These are phyloP conservation scores for Aspergillus sp. DNA, from an alignment of 2,329 filamentous ascomycete genomes.

Conservation along the genomic window DNA sequence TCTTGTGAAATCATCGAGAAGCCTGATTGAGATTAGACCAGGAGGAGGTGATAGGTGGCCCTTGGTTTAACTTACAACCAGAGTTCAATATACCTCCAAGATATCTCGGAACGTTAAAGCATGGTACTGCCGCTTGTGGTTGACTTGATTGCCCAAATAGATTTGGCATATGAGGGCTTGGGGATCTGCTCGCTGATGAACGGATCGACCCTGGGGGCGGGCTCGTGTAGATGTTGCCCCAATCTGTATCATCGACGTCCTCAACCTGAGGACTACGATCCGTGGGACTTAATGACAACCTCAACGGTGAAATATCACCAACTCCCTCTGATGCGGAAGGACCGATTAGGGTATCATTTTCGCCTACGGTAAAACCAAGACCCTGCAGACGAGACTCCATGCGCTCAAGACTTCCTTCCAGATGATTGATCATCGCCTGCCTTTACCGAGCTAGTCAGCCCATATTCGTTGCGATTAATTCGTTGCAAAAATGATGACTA, in stretches of 20 bases:
- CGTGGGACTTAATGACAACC: not conserved
- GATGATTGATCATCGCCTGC: slow-evolving; percentile 21
- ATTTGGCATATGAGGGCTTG: not conserved
- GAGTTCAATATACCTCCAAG: slow-evolving; percentile 8
- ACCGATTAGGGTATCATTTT: not conserved
- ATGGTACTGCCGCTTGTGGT: not conserved
- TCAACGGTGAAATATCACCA: not conserved
- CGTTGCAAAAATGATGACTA: not conserved
- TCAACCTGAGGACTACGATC: not conserved
- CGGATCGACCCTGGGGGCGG: not conserved
- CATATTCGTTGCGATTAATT: not conserved
- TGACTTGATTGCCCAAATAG: not conserved
- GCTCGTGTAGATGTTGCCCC: not conserved
- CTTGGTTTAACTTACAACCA: slow-evolving; percentile 8
- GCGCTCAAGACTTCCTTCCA: slow-evolving; percentile 20
- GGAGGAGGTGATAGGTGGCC: not conserved
- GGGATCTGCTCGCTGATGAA: not conserved
- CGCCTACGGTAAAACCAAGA: slow-evolving; percentile 14
- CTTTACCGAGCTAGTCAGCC: not conserved
- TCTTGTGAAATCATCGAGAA: slow-evolving; percentile 14
- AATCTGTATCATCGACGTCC: not conserved
- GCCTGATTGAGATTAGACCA: slow-evolving; percentile 6
- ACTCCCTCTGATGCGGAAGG: not conserved
- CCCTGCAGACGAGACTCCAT: slow-evolving; percentile 18
- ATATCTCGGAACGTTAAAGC: slow-evolving; percentile 16